Percentiles rank a stretch among this genome's conserved stretches.
phyloP scores from a whole-genome alignment of 768 basidiomycete genomes.

The Agrocybe pediades region DNA sequence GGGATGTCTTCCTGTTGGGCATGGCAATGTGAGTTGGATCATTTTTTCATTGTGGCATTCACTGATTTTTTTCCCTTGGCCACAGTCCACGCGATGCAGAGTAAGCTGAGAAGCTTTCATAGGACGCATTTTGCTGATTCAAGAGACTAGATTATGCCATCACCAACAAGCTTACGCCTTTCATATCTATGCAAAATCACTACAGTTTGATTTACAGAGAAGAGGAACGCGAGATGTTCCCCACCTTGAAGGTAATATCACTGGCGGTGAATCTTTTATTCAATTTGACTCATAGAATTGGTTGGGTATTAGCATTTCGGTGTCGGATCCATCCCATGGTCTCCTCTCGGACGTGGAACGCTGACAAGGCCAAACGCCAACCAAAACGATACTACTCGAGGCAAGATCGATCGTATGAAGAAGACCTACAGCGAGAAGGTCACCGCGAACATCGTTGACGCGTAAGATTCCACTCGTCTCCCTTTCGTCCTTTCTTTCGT shows the following conservation, averaged over 20 bases:
- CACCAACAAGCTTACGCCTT: conserved; percentile 55
- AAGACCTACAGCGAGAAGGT: conserved; percentile 23
- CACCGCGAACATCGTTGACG: conserved; percentile 37
- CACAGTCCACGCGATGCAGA: conserved; percentile 58
- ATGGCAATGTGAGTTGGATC: conserved; percentile 46
- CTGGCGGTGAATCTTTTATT: background rate
- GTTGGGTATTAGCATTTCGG: conserved; percentile 41
- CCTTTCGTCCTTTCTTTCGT: background rate
- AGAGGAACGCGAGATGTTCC: conserved; percentile 68
- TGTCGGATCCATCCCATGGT: conserved; percentile 62
- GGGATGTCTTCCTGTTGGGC: conserved; percentile 60
- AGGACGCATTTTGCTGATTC: background rate
- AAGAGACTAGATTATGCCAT: conserved; percentile 54
- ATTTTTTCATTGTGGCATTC: background rate
- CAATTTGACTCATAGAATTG: background rate
- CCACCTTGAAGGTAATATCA: conserved; percentile 46
- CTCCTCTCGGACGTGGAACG: conserved; percentile 54
- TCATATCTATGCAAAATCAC: conserved; percentile 74
- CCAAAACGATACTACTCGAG: conserved; percentile 38
- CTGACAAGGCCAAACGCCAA: conserved; percentile 39
- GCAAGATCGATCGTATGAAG: conserved; percentile 34
- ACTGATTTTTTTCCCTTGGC: background rate
- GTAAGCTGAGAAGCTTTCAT: conserved; percentile 24
- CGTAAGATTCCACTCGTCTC: conserved; percentile 35
- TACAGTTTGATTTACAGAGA: conserved; percentile 64